Base-by-base conservation (phyloP, 2,329 filamentous ascomycete species). In the Boeremia exigua region DNA sequence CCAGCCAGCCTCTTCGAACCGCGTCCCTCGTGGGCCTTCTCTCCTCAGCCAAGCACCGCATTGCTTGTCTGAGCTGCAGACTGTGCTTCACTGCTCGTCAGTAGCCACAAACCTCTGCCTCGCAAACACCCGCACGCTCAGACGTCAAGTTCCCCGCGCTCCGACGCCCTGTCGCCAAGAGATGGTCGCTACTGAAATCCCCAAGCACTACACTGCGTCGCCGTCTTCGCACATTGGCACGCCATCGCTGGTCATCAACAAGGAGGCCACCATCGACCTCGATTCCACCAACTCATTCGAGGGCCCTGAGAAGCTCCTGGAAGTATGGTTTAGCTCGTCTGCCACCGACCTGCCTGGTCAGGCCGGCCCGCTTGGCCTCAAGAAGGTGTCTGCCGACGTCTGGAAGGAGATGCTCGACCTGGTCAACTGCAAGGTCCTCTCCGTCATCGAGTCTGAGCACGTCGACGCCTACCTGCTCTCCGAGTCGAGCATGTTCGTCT, bases 401-500 rank as follows among this genome's bases (percentile, higher is more conserved):
- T 99, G 95, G 95, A 96, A 96, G 77, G 88, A 88, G 56, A 97
- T 99, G 95, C 86, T 99, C 56, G 95, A 99, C 75, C 84, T 97
- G 72, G 95, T 99, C 79, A 96, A 97, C 76, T 99, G 95, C 87
- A 95, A 99, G 81, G 92, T 99, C 51, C 83, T 99, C 52, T 99
- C 95, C 4, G 89, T 96, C 60, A 86, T 99, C 61, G 88, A 94
- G 74, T 96, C 94, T 23, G 92, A 96, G 61, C 88, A 94, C 73
- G 90, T 98, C 68, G 95, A 99, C 73, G 94, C 95, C 63, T 99
- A 99, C 75, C 86, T 99, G 6, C 84, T 99, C 52, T 99, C 95
- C 61, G 95, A 99, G 80, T 98, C 95, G 36, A 98, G 95, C 89
- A 96, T 99, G 93, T 99, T 99, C 75, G 92, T 99, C 68, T 99